A percentile compares a stretch with the other conserved stretches of the same genome.
Conservation (phyloP, 2,329 filamentous ascomycete genomes). For the Ascochyta clinopodiicola region DNA sequence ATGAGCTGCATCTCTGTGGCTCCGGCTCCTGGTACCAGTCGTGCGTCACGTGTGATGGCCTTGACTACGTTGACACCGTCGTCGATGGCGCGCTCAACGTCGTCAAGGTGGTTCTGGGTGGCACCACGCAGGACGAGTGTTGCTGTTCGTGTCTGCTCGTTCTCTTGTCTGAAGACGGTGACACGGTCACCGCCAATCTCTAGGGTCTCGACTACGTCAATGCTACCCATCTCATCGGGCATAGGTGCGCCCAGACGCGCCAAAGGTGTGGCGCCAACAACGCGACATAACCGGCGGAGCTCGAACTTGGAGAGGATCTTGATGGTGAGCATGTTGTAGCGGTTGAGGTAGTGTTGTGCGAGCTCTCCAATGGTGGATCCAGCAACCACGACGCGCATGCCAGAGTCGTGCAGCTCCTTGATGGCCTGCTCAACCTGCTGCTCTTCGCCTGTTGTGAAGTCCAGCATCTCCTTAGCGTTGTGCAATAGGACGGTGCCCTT, state of each 20-base stretch:
- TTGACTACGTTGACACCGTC: conserved; percentile 99
- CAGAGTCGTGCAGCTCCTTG: conserved; percentile 95
- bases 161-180: conserved; percentile 97
- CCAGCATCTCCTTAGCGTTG: conserved; percentile 98
- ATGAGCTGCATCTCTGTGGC: conserved; percentile 94
- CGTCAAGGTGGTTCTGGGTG: conserved; percentile 97
- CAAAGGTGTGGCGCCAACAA: conserved; percentile 95
- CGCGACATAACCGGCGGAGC: conserved; percentile 89
- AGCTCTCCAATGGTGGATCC: conserved; percentile 95
- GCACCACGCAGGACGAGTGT: conserved; percentile 94
- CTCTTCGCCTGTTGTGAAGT: conserved; percentile 98
- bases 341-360: conserved; percentile 96
- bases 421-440: conserved; percentile 85
- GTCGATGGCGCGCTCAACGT: conserved; percentile 94
- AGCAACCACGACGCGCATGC: conserved; percentile 87
- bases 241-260: conserved; percentile 95
- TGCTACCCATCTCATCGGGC: conserved; percentile 98
- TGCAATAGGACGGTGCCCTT: conserved; percentile 97
- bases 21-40: conserved; percentile 91
- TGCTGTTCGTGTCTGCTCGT: conserved; percentile 88
- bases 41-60: conserved; percentile 91
- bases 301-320: conserved; percentile 99
- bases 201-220: conserved; percentile 94
- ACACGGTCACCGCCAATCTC: conserved; percentile 98
- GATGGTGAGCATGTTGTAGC: conserved; percentile 93